Base-by-base conservation (phyloP, 805 yeast genomes). In the Schwanniomyces sp. region DNA sequence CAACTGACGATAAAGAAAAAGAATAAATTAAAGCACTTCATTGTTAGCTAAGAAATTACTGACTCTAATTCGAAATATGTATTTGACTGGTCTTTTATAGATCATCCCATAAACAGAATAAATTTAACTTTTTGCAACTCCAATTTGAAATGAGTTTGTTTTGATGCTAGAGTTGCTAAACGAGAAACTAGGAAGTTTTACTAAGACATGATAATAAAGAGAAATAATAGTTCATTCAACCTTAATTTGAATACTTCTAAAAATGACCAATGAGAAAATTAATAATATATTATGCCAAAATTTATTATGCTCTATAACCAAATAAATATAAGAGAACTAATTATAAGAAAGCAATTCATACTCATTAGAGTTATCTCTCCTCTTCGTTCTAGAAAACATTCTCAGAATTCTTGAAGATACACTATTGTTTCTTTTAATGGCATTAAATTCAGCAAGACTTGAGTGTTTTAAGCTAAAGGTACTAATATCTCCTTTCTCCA, bases 401-500 rank as follows among this genome's bases (percentile, higher is more conserved):
- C 25, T 39, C 11, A 16, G 18, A 2, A 34, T 3, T 16, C 26
- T 34, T 25, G 32, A 27, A 38, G 27, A 28, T 7, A 18, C 5
- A 16, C 39, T 41, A 12, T 34, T 41, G n/a, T 40, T 40, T 26
- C 48, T 40, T 34, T 44, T 44, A 24, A 40, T 36, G 39, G 26
- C 25, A 40, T 62, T 56, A 42, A 64, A 66, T 37, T 67, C 69
- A 24, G 54, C 61, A 6, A 54, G 16, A n/a, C 56, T 54, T 3
- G 62, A 61, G 24, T 50, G 39, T 42, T 61, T 59, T 46, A 68
- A 60, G 49, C 61, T 59, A 43, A 68, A 67, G 4, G 25, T 25
- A 21, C 25, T 24, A 5, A 17, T 14, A 26, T 45, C 46, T 7
- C 53, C 55, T 2, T 46, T 43, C 42, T 67, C 72, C 25, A 54